Base-by-base conservation (phyloP, 495 filamentous ascomycete genomes). In the Penicillium crystallinum region DNA sequence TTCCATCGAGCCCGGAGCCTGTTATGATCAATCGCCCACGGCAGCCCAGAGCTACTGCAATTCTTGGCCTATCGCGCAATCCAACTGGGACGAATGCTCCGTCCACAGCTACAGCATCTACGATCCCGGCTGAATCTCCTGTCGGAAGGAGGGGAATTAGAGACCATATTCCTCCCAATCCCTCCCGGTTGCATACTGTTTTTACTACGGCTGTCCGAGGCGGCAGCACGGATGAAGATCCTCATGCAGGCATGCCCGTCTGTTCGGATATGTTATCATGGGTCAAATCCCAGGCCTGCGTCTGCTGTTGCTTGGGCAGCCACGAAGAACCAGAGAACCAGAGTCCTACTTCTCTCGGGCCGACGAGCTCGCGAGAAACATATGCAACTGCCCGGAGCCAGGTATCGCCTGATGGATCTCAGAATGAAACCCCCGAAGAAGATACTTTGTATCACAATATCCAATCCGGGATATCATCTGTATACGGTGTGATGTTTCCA, bases 331-430 rank as follows among this genome's bases (percentile, higher is more conserved):
- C 25, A 3, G 54, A 61, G 22, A 31, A 27, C 6, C 12, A 61
- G 22, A 31, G 25, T 9, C 12, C 25, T 22, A 23, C 27, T 11
- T 17, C 25, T 22, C 36, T 64, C 0, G 49, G 62, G 8, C 36
- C 40, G 15, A 59, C 49, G 30, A 41, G 27, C 6, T 67, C 62
- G 6, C 46, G 53, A 11, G 67, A 72, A 0, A 69, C 67, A 1
- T 70, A 66, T 56, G 30, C 58, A 12, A 72, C 69, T 25, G 69
- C 69, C 3, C 53, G 41, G 9, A 65, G 56, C 36, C 48, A 52
- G 19, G 29, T 57, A 29, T 63, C 61, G 41, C 10, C 23, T 30
- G 27, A 17, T 46, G 40, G 3, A 11, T 34, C 35, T 23, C 55
- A 49, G 10, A 47, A 33, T 23, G 48, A 25, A 8, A 22, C 3